phyloP scores from a whole-genome alignment of 176 grass and related monocot genomes.

The Metroxylon sagu region DNA sequence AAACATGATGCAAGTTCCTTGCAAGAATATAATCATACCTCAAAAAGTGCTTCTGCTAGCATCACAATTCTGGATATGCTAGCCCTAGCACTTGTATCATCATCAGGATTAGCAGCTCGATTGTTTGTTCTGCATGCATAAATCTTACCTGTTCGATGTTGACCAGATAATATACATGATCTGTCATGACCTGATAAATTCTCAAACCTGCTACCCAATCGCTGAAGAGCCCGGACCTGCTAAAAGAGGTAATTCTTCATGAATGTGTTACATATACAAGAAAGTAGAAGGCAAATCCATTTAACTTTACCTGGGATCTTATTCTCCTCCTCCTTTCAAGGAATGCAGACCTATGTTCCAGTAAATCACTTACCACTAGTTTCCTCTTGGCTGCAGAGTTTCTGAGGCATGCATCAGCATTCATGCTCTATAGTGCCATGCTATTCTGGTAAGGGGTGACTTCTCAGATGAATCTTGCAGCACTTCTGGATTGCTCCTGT shows the following conservation, averaged over 20 bases:
- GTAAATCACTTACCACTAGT: constrained; percentile 46
- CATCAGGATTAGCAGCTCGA: constrained; percentile 63
- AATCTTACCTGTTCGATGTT: constrained; percentile 58
- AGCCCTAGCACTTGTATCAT: constrained; percentile 58
- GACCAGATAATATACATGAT: constrained; percentile 88
- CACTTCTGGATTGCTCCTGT: constrained; percentile 43
- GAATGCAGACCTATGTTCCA: constrained; percentile 86
- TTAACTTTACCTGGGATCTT: constrained; percentile 69
- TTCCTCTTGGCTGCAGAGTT: constrained; percentile 31
- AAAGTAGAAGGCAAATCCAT: constrained; percentile 25
- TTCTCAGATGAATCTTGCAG: constrained; percentile 45
- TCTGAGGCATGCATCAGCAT: constrained; percentile 2
- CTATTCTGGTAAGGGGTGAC: constrained; percentile 28
- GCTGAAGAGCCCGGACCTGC: constrained; percentile 92
- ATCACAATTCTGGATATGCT: constrained; percentile 99
- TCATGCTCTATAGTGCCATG: constrained; percentile 16
- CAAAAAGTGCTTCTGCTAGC: constrained; percentile 92
- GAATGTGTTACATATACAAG: background rate
- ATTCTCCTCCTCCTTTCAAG: constrained; percentile 94
- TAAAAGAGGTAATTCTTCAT: constrained; percentile 19
- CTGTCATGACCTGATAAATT: constrained; percentile 87
- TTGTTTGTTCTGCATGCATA: constrained; percentile 69
- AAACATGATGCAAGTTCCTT: background rate
- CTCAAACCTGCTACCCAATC: constrained; percentile 89
- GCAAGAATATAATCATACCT: constrained; percentile 38